Base-by-base conservation (phyloP, 208 protist genomes). In the Willaertia magna region DNA sequence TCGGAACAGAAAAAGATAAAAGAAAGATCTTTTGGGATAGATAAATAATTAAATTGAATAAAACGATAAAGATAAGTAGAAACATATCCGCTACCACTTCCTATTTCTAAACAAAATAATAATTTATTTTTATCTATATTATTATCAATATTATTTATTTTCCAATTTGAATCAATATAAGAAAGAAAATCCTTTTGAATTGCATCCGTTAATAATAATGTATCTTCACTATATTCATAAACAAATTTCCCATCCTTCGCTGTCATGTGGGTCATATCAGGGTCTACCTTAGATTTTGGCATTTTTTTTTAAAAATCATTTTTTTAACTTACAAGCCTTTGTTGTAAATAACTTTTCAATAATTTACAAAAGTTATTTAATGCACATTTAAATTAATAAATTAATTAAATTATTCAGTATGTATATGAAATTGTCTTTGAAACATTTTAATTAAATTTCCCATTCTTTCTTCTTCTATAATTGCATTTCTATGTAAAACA, bases 221-320 rank as follows among this genome's bases (percentile, higher is more conserved):
- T 78, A 42, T 85, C 81, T 34, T 44, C 46, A 85, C 34, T 85
- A 44, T 18, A 42, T 59, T 85, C 81, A 75, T 85, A 85, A n/a
- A 85, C 34, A 39, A 42, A 11, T 30, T 79, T 79, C 12, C 22
- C 46, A 48, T 79, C 75, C 16, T 22, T 49, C 16, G 14, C 48
- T 79, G 12, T n/a, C 42, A 79, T 49, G 30, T 79, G 75, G n/a
- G 34, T 44, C 55, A 67, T 67, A n/a, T 67, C 22, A 26, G 55
- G 55, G n/a, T 67, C 55, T 1, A 34, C 34, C 0, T 9, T 4
- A 34, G 26, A 34, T 67, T 67, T 67, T 34, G 55, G 55, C 55
- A 67, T 67, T 67, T 67, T 67, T 67, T 34, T 67, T 34, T n/a
- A 61, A n/a, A 61, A 20, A 20, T 51, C 11, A 51, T 20, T 51